Evolutionary conservation across 257 asterid genomes (phyloP).

Genomic region (Solanum pinnatisectum): DNA sequence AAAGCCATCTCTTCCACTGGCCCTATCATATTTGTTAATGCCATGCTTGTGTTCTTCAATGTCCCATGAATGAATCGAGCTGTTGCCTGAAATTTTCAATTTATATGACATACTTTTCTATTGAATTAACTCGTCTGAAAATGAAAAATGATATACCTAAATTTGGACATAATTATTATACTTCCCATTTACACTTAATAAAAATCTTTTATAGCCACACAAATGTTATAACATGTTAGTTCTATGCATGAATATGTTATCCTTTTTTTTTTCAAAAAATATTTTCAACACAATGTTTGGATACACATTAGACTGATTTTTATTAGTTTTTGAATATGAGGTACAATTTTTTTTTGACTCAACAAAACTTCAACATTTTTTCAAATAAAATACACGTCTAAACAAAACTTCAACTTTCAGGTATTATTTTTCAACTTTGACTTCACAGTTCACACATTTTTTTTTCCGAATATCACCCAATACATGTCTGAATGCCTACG

Average conservation of each 20-base stretch:
- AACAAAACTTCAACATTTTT: not conserved
- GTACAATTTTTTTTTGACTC: not conserved
- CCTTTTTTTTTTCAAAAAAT: not conserved
- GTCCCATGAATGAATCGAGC: slow-evolving; percentile 32
- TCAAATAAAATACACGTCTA: not conserved
- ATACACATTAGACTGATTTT: not conserved
- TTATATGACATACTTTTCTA: not conserved
- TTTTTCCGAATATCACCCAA: not conserved
- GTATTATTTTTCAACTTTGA: no score
- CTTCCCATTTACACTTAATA: not conserved
- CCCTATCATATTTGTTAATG: slow-evolving; percentile 44
- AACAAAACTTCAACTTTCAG: not conserved
- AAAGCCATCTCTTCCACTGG: slow-evolving; percentile 41
- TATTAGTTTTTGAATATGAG: not conserved
- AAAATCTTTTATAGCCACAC: not conserved
- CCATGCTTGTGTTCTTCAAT: slow-evolving; percentile 45
- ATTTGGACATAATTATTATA: not conserved
- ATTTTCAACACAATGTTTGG: not conserved
- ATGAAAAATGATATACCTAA: not conserved
- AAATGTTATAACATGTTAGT: not conserved
- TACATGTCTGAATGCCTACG: not conserved
- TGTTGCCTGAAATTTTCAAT: slow-evolving; percentile 21
- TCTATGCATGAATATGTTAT: not conserved
- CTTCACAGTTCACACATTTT: not conserved
- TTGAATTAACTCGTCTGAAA: not conserved